Evolutionary conservation across 2,329 filamentous ascomycete species (phyloP), one percentile per base, ranked within the genome.

Genomic region (Claviceps monticola): DNA sequence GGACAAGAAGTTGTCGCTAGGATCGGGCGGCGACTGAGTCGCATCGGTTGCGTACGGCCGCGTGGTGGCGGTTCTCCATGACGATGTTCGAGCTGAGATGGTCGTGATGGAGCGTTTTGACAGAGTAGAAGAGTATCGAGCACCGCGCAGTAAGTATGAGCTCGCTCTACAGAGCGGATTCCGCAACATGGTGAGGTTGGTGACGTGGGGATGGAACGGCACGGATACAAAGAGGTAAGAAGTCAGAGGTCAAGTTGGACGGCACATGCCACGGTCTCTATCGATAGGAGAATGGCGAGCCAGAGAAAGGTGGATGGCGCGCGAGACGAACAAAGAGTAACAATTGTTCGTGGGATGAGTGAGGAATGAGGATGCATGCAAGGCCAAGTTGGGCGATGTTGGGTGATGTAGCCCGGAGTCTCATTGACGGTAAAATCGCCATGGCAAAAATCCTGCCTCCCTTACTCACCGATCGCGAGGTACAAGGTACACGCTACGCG

Each of bases 1-100:
- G 57, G 89, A 88, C 56, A 98, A 80, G 78, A 98, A 98, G 73
- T 84, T 95, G 72, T 98, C 93, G 70, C 86, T 95, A 58, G 90
- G 81, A 67, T 95, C 88, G 57, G 80, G 79, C 19, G 78, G 66
- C 53, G 71, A 72, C 51, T 75, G 70, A 53, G 72, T 72, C 51
- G 78, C 72, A 59, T 62, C 66, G 54, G 78, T 78, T 56, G 76
- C 74, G 70, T 77, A 75, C 61, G 72, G 68, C 60, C 71, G 75
- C 55, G 67, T 60, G 54, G 73, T 65, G 46, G 70, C 61, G 60
- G 75, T 64, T 62, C 66, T 70, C 62, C 69, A 66, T 63, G 73
- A 69, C 59, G 68, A 64, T 61, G 70, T 68, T 51, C 62, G 64
- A 54, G 64, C 62, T 54, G 65, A 59, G 53, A 62, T 54, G 46